A percentile compares a stretch with the other conserved stretches of the same genome.
Conservation (phyloP, 2,329 filamentous ascomycete species). For the Fonsecaea pedrosoi region DNA sequence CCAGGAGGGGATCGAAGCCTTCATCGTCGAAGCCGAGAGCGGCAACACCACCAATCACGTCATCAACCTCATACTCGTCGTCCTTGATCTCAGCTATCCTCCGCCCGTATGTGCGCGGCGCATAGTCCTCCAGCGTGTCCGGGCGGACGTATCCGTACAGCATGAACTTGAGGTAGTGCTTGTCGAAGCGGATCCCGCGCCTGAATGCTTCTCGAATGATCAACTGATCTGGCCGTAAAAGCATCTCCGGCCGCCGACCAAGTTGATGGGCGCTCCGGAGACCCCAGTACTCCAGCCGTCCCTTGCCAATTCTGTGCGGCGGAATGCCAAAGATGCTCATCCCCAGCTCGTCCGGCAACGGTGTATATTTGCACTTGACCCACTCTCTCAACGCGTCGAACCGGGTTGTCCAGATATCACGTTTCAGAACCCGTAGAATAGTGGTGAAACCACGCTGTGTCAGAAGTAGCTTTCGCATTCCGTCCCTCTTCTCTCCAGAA, state of each 20-base stretch:
- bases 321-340: slow-evolving; percentile 58
- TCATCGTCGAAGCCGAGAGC: slow-evolving; percentile 35
- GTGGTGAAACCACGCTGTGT: slow-evolving; percentile 64
- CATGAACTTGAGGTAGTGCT: slow-evolving; percentile 37
- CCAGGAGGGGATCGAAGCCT: slow-evolving; percentile 36
- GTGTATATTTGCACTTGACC: slow-evolving; percentile 63
- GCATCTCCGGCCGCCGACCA: slow-evolving; percentile 23
- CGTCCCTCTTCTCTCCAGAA: slow-evolving; percentile 55
- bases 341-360: slow-evolving; percentile 39
- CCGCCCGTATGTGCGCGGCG: slow-evolving; percentile 52
- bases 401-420: slow-evolving; percentile 58
- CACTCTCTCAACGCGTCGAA: slow-evolving; percentile 53
- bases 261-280: slow-evolving; percentile 10
- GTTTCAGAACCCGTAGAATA: slow-evolving; percentile 66
- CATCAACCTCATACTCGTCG: slow-evolving; percentile 38
- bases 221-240: slow-evolving; percentile 42
- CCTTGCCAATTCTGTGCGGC: slow-evolving; percentile 58
- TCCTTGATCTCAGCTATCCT: slow-evolving; percentile 30
- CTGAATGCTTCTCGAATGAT: slow-evolving; percentile 40
- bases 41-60: slow-evolving; percentile 35
- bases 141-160: slow-evolving; percentile 68
- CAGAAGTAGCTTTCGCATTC: slow-evolving; percentile 64
- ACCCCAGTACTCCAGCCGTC: slow-evolving; percentile 66
- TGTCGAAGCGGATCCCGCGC: slow-evolving; percentile 34
- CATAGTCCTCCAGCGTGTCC: slow-evolving; percentile 58